Evolutionary conservation across 306 rosid species (phyloP).

Genomic region (Pterocarpus macrocarpus): DNA sequence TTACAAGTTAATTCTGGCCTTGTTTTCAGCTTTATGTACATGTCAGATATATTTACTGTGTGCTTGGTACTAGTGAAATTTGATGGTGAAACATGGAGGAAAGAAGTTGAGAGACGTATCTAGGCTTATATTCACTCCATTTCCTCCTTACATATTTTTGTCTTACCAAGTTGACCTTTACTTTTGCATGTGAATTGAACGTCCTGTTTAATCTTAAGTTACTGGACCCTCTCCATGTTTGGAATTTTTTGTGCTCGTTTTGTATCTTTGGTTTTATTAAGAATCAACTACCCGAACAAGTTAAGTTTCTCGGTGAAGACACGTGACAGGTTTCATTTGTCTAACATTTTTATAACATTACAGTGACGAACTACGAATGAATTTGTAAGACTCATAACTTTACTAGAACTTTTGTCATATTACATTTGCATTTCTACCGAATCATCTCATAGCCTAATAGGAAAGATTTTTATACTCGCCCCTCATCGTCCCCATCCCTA

Average conservation of each 20-base stretch:
- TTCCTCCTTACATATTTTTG: too few relatives aligned
- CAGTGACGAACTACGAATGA: slow-evolving; percentile 1
- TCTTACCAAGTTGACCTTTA: too few relatives aligned
- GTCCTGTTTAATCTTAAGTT: too few relatives aligned
- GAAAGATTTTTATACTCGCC: neutral
- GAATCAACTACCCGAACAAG: too few relatives aligned
- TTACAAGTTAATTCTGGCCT: neutral
- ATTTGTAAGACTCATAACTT: slow-evolving; percentile 13
- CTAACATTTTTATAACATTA: neutral
- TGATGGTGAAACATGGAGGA: slow-evolving; percentile 1
- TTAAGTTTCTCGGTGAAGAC: too few relatives aligned
- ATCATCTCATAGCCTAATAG: neutral
- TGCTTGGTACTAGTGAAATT: neutral
- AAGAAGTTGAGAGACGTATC: too few relatives aligned
- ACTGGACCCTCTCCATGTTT: too few relatives aligned
- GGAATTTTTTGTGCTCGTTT: too few relatives aligned
- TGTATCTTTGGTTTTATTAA: too few relatives aligned
- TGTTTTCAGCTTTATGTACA: slow-evolving; percentile 16
- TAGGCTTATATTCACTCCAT: too few relatives aligned
- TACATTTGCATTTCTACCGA: neutral
- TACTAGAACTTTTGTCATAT: neutral
- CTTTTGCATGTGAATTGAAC: too few relatives aligned
- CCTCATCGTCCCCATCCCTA: neutral
- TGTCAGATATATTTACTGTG: neutral
- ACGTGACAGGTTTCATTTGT: too few relatives aligned